Percentiles rank a stretch among this genome's conserved stretches.
These are phyloP conservation scores for Zizania latifolia DNA, from an alignment of 176 grass and related monocot genomes.

Conservation along the genomic window DNA sequence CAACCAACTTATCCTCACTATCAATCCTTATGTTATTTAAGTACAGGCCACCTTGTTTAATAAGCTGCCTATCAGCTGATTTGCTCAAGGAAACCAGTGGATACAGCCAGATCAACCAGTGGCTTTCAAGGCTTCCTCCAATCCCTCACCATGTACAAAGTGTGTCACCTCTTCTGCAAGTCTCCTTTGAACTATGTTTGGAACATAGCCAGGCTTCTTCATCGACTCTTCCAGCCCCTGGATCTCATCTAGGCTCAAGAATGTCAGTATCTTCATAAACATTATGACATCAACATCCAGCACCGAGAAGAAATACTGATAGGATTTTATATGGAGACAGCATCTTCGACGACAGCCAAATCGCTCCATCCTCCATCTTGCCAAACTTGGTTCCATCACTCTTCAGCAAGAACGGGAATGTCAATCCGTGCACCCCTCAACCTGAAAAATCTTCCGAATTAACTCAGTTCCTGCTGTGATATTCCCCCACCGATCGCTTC, in stretches of 20 bases:
- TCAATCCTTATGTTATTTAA: slow-evolving; percentile 72
- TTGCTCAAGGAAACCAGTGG: slow-evolving; percentile 75
- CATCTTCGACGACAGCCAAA: slow-evolving; percentile 71
- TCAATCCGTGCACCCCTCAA: slow-evolving; percentile 75
- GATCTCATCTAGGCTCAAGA: slow-evolving; percentile 81
- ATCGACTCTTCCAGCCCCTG: slow-evolving; percentile 64
- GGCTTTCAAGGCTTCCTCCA: slow-evolving; percentile 78
- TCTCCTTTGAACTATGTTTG: slow-evolving; percentile 67
- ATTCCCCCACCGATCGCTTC: slow-evolving; percentile 96
- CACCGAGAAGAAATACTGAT: slow-evolving; percentile 84
- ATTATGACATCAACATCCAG: slow-evolving; percentile 68
- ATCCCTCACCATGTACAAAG: slow-evolving; percentile 82
- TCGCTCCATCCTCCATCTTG: slow-evolving; percentile 80
- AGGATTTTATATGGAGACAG: slow-evolving; percentile 86
- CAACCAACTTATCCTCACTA: slow-evolving; percentile 59
- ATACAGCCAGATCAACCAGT: slow-evolving; percentile 92
- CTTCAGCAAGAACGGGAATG: slow-evolving; percentile 86
- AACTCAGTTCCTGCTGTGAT: slow-evolving; percentile 75
- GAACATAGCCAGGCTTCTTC: slow-evolving; percentile 69
- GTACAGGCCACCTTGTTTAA: slow-evolving; percentile 93
- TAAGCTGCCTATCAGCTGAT: slow-evolving; percentile 53
- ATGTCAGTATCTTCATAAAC: slow-evolving; percentile 79
- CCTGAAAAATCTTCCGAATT: slow-evolving; percentile 89
- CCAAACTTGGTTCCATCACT: slow-evolving; percentile 86
- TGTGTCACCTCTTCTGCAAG: slow-evolving; percentile 88